phyloP scores from a whole-genome alignment of 495 filamentous ascomycete genomes.

The Tuber calosporum region DNA sequence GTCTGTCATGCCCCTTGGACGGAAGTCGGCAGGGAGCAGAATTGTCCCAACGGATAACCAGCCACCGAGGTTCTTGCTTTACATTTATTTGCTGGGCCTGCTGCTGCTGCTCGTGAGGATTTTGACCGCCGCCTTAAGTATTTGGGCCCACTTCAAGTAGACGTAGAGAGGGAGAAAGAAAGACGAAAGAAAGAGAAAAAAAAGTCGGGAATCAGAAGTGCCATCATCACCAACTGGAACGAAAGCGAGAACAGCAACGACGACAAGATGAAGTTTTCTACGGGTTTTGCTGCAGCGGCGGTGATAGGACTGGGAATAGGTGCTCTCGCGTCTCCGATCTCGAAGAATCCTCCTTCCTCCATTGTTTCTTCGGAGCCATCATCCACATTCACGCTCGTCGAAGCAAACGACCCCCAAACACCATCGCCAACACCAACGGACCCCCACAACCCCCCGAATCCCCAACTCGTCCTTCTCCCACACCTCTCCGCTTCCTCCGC shows the following conservation, averaged over 20 bases:
- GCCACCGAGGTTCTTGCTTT: not conserved
- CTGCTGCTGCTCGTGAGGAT: not conserved
- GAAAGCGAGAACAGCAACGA: not conserved
- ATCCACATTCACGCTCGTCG: not conserved
- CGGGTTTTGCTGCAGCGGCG: not conserved
- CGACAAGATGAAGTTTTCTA: not conserved
- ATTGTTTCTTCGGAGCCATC: not conserved
- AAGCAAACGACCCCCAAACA: not conserved
- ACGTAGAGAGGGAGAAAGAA: not conserved
- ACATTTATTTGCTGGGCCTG: conserved; percentile 1
- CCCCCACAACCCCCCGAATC: not conserved
- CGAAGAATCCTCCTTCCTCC: not conserved
- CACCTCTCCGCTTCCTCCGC: not conserved
- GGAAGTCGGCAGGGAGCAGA: not conserved
- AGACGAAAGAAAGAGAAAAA: not conserved
- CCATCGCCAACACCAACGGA: not conserved
- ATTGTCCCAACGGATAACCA: not conserved
- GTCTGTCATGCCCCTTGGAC: not conserved
- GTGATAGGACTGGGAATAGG: not conserved
- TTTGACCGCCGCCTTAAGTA: not conserved
- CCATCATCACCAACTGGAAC: not conserved
- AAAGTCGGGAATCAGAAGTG: not conserved
- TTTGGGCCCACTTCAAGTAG: not conserved
- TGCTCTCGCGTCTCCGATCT: not conserved
- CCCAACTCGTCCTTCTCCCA: not conserved